phyloP scores from a whole-genome alignment of 306 rosid genomes.

The Fagus sylvatica region DNA sequence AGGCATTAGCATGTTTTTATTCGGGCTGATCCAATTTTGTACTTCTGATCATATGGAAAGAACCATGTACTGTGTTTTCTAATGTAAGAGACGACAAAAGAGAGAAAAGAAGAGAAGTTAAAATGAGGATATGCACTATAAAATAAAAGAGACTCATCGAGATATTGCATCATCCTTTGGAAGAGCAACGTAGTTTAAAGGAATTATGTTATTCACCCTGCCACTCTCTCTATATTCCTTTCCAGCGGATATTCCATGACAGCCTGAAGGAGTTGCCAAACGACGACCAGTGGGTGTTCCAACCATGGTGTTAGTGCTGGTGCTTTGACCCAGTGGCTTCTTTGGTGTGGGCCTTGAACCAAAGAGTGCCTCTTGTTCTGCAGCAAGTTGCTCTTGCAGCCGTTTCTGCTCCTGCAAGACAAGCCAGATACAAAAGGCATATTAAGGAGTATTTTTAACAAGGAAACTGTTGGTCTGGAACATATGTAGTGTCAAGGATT shows the following conservation, averaged over 20 bases:
- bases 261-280: conserved; percentile 46
- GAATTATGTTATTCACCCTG: conserved; percentile 48
- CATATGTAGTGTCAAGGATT: neutral
- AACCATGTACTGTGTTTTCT: neutral
- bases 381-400: conserved; percentile 64
- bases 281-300: conserved; percentile 79
- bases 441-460: neutral
- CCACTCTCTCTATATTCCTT: conserved; percentile 74
- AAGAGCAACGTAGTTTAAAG: conserved; percentile 86
- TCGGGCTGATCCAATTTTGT: conserved; percentile 2
- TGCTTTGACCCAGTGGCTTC: conserved; percentile 76
- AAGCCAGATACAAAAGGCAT: neutral
- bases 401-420: conserved; percentile 68
- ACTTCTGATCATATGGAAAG: neutral
- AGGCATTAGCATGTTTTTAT: conserved; percentile 13
- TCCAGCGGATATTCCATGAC: conserved; percentile 44
- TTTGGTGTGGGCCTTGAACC: conserved; percentile 74
- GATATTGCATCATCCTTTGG: conserved; percentile 65
- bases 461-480: neutral
- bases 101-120: neutral
- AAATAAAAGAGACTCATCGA: neutral
- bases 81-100: too few species aligned
- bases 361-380: conserved; percentile 70
- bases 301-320: conserved; percentile 40
- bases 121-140: neutral